Percentiles rank a stretch among this genome's conserved stretches.
These are phyloP conservation scores for Coniochaeta sp. DNA, from an alignment of 2,329 filamentous ascomycete genomes.

Conservation along the genomic window DNA sequence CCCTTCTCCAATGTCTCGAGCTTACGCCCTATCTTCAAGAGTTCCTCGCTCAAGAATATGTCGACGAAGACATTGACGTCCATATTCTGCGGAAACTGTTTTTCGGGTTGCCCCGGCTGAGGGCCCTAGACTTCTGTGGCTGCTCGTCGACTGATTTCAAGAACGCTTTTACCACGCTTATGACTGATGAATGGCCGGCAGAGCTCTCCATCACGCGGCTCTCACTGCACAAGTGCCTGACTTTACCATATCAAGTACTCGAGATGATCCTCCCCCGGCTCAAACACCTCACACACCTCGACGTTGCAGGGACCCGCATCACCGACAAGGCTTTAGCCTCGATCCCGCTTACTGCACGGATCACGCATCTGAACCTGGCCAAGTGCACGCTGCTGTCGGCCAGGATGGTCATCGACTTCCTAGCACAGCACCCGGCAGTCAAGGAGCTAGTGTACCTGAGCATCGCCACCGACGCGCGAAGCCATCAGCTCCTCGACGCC, in stretches of 20 bases:
- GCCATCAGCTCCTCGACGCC: slow-evolving; percentile 62
- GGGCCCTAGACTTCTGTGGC: slow-evolving; percentile 69
- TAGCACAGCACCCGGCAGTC: slow-evolving; percentile 63
- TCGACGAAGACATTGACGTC: slow-evolving; percentile 67
- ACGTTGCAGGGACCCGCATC: slow-evolving; percentile 71
- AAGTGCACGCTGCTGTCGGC: slow-evolving; percentile 67
- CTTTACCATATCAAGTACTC: slow-evolving; percentile 58
- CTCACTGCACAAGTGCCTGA: slow-evolving; percentile 72
- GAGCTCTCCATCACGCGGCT: slow-evolving; percentile 56
- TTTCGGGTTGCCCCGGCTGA: slow-evolving; percentile 54
- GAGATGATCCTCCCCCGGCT: slow-evolving; percentile 66
- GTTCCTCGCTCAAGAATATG: slow-evolving; percentile 72
- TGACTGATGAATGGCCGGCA: slow-evolving; percentile 45
- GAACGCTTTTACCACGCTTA: slow-evolving; percentile 50
- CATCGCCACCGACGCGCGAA: slow-evolving; percentile 63
- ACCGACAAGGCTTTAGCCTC: slow-evolving; percentile 62
- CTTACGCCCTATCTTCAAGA: slow-evolving; percentile 68
- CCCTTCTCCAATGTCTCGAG: slow-evolving; percentile 62
- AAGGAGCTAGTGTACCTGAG: slow-evolving; percentile 63
- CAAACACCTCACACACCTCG: slow-evolving; percentile 63
- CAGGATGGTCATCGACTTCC: slow-evolving; percentile 59
- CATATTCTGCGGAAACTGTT: slow-evolving; percentile 65
- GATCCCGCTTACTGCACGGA: slow-evolving; percentile 61
- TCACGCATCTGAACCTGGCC: slow-evolving; percentile 72
- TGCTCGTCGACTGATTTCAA: slow-evolving; percentile 64